Conservation (phyloP, 352 stramenopile species). For the Blastocystis sp. region DNA sequence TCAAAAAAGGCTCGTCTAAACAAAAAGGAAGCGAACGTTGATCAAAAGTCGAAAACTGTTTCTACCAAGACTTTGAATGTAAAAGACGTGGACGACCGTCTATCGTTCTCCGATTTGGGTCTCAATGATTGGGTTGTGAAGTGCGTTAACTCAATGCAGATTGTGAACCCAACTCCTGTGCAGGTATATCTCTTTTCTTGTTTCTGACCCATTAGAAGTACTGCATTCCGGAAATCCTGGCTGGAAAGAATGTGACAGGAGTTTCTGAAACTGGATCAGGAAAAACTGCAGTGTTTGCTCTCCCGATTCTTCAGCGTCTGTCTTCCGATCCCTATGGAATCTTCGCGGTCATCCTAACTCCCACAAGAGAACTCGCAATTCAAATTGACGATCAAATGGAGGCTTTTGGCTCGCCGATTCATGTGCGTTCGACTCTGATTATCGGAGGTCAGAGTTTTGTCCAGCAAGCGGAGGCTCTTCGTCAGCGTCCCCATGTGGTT, state of each 20-base stretch:
- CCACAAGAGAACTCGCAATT: constrained; percentile 91
- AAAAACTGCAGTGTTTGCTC: constrained; percentile 93
- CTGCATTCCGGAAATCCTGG: constrained; percentile 80
- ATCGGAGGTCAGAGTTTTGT: constrained; percentile 89
- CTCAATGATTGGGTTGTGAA: constrained; percentile 78
- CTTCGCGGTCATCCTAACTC: constrained; percentile 88
- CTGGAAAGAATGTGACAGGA: constrained; percentile 80
- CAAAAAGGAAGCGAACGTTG: background rate
- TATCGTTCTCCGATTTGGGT: constrained; percentile 74
- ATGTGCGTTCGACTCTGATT: constrained; percentile 80
- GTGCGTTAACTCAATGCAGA: constrained; percentile 75
- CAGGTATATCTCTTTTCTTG: constrained; percentile 65
- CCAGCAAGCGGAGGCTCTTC: constrained; percentile 79
- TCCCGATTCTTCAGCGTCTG: constrained; percentile 90
- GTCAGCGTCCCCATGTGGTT: constrained; percentile 85
- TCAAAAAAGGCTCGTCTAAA: constrained; percentile 15
- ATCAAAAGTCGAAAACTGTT: background rate
- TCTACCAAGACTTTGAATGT: background rate
- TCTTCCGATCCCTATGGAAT: constrained; percentile 71
- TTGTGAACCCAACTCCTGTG: constrained; percentile 76
- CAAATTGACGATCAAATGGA: constrained; percentile 95
- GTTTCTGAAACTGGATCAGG: constrained; percentile 86
- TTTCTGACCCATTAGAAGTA: constrained; percentile 61
- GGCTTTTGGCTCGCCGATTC: constrained; percentile 80
- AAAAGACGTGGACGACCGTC: constrained; percentile 8